These are phyloP conservation scores for Wickerhamiella azymoides DNA, from an alignment of 805 yeast species.

Conservation along the genomic window DNA sequence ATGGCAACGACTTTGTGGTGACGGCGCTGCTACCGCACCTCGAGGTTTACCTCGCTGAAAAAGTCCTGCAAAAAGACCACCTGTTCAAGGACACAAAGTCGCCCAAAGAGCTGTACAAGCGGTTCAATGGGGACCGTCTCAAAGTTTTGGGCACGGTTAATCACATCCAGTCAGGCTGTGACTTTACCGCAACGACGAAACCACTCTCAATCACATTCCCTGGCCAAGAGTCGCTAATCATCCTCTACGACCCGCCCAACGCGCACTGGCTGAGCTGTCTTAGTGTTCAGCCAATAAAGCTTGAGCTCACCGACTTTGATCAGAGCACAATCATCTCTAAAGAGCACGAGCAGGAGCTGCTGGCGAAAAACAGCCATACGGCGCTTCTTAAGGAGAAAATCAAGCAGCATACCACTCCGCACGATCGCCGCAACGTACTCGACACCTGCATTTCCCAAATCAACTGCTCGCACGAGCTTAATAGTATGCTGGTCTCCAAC, in stretches of 20 bases:
- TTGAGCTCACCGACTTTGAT: conserved; percentile 31
- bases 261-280: conserved; percentile 60
- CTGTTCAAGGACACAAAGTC: conserved; percentile 11
- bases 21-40: conserved; percentile 14
- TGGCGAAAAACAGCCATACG: not conserved
- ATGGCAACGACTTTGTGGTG: conserved; percentile 15
- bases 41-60: conserved; percentile 10
- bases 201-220: not conserved
- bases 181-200: not conserved
- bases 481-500: conserved; percentile 17
- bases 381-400: conserved; percentile 9
- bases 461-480: conserved; percentile 27
- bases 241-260: conserved; percentile 59
- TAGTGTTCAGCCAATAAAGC: conserved; percentile 56
- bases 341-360: conserved; percentile 11
- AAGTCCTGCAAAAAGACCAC: conserved; percentile 13
- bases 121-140: conserved; percentile 11
- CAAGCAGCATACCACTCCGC: not conserved
- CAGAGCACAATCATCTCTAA: conserved; percentile 4
- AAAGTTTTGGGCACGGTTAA: conserved; percentile 12
- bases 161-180: conserved; percentile 8
- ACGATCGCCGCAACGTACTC: conserved; percentile 3
- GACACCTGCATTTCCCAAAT: conserved; percentile 23
- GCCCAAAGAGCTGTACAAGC: conserved; percentile 13
- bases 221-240: conserved; percentile 11